Evolutionary conservation across 495 filamentous ascomycete genomes (phyloP).

Genomic region (Lasiosphaeriaceae sp.): DNA sequence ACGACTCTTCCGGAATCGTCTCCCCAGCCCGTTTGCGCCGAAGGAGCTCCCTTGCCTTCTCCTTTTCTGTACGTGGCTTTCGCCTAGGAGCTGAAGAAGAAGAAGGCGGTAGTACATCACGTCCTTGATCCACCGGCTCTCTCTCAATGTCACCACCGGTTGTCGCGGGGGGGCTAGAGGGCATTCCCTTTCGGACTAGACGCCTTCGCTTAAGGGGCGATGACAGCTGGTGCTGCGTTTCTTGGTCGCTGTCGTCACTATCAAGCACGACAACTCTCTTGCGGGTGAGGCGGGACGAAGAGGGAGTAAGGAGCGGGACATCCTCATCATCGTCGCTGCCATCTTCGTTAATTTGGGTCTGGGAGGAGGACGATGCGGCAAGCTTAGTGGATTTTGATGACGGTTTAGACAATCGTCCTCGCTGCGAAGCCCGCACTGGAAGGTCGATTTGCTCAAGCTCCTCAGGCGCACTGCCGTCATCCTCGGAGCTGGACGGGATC

Average conservation of each 20-base stretch:
- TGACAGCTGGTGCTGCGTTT: not conserved
- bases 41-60: slow-evolving; percentile 25
- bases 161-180: slow-evolving; percentile 4
- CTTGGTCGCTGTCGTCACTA: slow-evolving; percentile 8
- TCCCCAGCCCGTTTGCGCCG: slow-evolving; percentile 50
- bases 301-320: slow-evolving; percentile 10
- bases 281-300: not conserved
- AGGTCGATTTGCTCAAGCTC: too few relatives aligned
- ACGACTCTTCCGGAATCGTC: slow-evolving; percentile 32
- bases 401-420: not conserved
- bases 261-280: slow-evolving; percentile 11
- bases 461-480: too few relatives aligned
- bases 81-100: not conserved
- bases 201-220: slow-evolving; percentile 9
- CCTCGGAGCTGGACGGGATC: too few relatives aligned
- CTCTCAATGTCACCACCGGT: not conserved
- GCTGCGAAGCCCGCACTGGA: too few relatives aligned
- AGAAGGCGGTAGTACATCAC: not conserved
- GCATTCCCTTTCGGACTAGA: slow-evolving; percentile 2
- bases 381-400: not conserved
- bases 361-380: not conserved
- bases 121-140: slow-evolving; percentile 3
- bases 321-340: slow-evolving; percentile 15
- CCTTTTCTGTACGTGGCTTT: slow-evolving; percentile 21
- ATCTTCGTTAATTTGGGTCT: not conserved